Evolutionary conservation across 805 yeast genomes (phyloP), one percentile per base, ranked within the genome.

Genomic region (Cyberlindnera maritima): DNA sequence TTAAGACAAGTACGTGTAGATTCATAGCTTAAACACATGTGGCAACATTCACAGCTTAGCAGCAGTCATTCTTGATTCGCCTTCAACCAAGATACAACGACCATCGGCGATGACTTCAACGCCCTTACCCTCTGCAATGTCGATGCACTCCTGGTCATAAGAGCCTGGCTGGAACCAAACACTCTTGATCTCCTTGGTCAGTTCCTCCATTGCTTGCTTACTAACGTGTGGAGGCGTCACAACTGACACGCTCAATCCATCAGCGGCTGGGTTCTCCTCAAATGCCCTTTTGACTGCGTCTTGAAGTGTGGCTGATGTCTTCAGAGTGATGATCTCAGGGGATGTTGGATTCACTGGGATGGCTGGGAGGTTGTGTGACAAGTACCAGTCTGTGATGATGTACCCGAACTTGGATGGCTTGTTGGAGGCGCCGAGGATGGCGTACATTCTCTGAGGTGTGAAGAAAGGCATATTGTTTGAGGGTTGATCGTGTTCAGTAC

Each of bases 151-250:
- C 2, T 61, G 58, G 56, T 84, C 81, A 54, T 77, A 86, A 19
- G 89, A 77, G 0, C 95, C 96, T 0, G 96, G 96, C 59, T 88
- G 96, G 54, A 85, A 81, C 96, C 96, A 88, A 14, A 86, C 67
- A 1, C 83, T 80, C 55, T 75, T 76, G 14, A 85, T 66, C 0
- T 65, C 46, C 10, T 60, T 59, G 6, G 59, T 44, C 47, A 77
- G 64, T 14, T 70, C 70, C 11, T 70, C 63, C 32, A 82, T 58
- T 0, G 73, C 60, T 7, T 71, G 61, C 15, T 74, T 67, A 2
- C 89, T 78, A 4, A 83, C 75, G 0, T 61, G 59, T 1, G 96
- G 94, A 2, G 95, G 91, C 0, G 96, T 87, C 43, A 88, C 79
- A 36, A 88, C 82, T 26, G 88, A 81, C 8, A 85, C 63, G 49